Evolutionary conservation across 805 yeast species (phyloP).

Genomic region (Candida boleticola): DNA sequence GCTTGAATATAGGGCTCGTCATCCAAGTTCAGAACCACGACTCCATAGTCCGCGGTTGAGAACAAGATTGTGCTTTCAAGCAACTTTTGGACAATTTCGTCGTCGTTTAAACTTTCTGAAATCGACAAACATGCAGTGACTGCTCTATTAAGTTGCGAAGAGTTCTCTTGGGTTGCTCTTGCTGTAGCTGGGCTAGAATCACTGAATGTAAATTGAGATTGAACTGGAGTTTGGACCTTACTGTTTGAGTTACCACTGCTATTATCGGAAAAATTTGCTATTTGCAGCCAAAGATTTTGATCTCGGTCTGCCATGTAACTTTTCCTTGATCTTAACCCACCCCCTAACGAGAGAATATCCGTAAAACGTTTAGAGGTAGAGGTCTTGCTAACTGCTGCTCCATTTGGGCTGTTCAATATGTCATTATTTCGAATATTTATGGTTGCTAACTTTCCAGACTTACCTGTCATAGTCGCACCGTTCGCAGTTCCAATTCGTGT

Average conservation of each 20-base stretch:
- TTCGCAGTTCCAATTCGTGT: not conserved
- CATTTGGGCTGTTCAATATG: not conserved
- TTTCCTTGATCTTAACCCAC: not conserved
- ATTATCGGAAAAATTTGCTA: not conserved
- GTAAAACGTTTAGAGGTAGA: not conserved
- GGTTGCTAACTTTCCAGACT: not conserved
- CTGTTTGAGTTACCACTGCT: not conserved
- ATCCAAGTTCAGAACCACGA: conserved; percentile 19
- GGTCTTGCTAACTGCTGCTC: not conserved
- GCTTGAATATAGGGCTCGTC: conserved; percentile 26
- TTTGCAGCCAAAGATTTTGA: not conserved
- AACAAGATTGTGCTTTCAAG: conserved; percentile 38
- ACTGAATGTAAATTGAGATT: not conserved
- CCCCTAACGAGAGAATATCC: not conserved
- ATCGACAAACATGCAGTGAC: conserved; percentile 47
- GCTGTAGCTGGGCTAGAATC: conserved; percentile 4
- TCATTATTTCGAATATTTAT: not conserved
- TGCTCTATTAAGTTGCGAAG: conserved; percentile 29
- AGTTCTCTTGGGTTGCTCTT: conserved; percentile 19
- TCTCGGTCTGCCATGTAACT: not conserved
- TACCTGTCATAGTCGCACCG: not conserved
- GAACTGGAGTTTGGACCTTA: not conserved
- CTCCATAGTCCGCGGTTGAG: conserved; percentile 35
- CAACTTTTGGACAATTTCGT: conserved; percentile 35
- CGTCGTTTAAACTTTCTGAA: conserved; percentile 43